A percentile compares a stretch with the other conserved stretches of the same genome.
These are phyloP conservation scores for Shiraia bambusicola DNA, from an alignment of 2,329 filamentous ascomycete genomes.

Conservation along the genomic window DNA sequence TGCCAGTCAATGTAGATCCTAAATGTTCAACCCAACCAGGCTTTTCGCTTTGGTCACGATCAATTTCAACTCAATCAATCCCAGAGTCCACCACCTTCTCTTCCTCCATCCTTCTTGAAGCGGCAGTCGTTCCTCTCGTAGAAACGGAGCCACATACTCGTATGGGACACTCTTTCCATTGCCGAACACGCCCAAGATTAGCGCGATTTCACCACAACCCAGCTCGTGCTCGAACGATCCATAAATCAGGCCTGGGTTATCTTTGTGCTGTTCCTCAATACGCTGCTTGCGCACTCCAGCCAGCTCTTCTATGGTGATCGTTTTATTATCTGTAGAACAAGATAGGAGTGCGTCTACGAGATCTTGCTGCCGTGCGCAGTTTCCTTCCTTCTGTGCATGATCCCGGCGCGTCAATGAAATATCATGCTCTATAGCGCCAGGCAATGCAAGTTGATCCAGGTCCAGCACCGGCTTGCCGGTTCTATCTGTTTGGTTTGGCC, in stretches of 20 bases:
- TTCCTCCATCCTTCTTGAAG: constrained; percentile 11
- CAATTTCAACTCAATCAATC: constrained; percentile 6
- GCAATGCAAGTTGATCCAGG: constrained; percentile 8
- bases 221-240: constrained; percentile 10
- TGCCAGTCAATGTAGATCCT: too few species aligned
- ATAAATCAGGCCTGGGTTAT: constrained; percentile 6
- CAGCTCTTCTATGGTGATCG: constrained; percentile 3
- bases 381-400: constrained; percentile 9
- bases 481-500: constrained; percentile 2
- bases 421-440: constrained; percentile 9
- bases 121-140: constrained; percentile 9
- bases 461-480: constrained; percentile 3
- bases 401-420: constrained; percentile 10
- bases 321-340: constrained; percentile 1
- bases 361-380: constrained; percentile 5
- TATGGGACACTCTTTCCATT: constrained; percentile 7
- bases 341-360: constrained; percentile 1
- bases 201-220: constrained; percentile 8
- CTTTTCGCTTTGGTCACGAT: constrained; percentile 6
- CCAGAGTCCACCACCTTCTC: constrained; percentile 14
- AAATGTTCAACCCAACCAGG: constrained; percentile 1
- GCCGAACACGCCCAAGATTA: constrained; percentile 9
- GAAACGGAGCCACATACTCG: constrained; percentile 3
- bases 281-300: constrained; percentile 2
- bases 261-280: constrained; percentile 7